Conservation (phyloP, 1,139 yeast species). For the Kodamaea sp. region DNA sequence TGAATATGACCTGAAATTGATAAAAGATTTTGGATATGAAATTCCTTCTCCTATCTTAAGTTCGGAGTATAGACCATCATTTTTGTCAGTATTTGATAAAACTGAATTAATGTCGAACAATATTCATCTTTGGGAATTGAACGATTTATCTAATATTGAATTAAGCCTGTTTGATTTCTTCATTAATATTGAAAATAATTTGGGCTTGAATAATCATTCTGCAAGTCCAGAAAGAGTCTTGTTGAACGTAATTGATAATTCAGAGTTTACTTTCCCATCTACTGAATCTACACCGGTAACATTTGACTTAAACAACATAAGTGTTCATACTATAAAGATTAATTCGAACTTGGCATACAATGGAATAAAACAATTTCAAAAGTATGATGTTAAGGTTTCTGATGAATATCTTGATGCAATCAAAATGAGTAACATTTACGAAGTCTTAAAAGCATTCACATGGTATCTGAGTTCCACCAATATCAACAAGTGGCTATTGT, state of each 20-base stretch:
- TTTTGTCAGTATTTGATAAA: slow-evolving; percentile 9
- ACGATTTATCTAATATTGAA: slow-evolving; percentile 9
- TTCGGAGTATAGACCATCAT: slow-evolving; percentile 26
- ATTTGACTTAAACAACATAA: slow-evolving; percentile 13
- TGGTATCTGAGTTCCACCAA: slow-evolving; percentile 25
- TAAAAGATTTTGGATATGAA: slow-evolving; percentile 3
- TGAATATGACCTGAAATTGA: slow-evolving; percentile 8
- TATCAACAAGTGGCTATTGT: slow-evolving; percentile 24
- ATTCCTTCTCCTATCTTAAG: slow-evolving; percentile 39
- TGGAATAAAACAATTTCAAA: slow-evolving; percentile 32
- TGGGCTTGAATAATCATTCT: slow-evolving; percentile 15
- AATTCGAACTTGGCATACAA: slow-evolving; percentile 27
- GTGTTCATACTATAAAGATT: slow-evolving; percentile 32
- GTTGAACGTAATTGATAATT: slow-evolving; percentile 39
- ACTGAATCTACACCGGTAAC: slow-evolving; percentile 30
- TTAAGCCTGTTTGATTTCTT: slow-evolving; percentile 25
- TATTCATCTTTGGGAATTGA: slow-evolving; percentile 31
- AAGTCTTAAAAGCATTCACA: slow-evolving; percentile 31
- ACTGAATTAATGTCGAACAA: slow-evolving; percentile 15
- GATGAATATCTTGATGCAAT: slow-evolving; percentile 27
- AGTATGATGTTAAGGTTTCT: slow-evolving; percentile 33
- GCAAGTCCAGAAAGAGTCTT: slow-evolving; percentile 23
- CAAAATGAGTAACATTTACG: slow-evolving; percentile 36
- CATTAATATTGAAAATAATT: slow-evolving; percentile 28
- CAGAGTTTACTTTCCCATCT: slow-evolving; percentile 37